Conservation (phyloP, 306 rosid genomes). For the Dryas drummondii region DNA sequence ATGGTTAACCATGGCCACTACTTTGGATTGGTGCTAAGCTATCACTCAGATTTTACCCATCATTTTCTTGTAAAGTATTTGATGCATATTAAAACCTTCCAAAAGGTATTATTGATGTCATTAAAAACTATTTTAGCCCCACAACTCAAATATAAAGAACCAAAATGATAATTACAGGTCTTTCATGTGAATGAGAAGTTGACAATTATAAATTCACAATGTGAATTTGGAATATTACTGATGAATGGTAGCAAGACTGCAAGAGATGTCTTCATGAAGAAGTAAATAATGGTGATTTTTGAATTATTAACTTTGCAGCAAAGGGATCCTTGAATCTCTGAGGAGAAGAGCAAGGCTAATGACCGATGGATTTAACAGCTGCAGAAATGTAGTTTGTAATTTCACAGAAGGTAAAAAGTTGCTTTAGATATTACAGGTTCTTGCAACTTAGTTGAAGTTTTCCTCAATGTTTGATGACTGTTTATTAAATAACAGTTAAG, state of each 20-base stretch:
- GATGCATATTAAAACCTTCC: not conserved
- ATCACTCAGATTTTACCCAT: not conserved
- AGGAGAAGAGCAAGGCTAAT: constrained; percentile 91
- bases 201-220: not conserved
- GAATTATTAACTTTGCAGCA: constrained; percentile 49
- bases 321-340: constrained; percentile 84
- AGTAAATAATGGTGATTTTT: constrained; percentile 25
- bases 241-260: not conserved
- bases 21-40: constrained; percentile 1
- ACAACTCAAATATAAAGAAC: not conserved
- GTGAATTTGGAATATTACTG: constrained; percentile 2
- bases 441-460: not conserved
- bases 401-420: constrained; percentile 84
- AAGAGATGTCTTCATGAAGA: constrained; percentile 11
- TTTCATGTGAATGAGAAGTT: not conserved
- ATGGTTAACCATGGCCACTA: not conserved
- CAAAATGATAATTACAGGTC: not conserved
- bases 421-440: not conserved
- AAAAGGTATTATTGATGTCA: not conserved
- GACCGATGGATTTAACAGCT: constrained; percentile 99
- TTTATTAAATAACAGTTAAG: constrained; percentile 18
- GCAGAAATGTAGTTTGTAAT: constrained; percentile 95
- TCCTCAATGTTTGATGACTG: not conserved
- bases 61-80: not conserved
- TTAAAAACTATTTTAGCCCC: not conserved